Evolutionary conservation across 23 red algal species (phyloP), one percentile per base, ranked within the genome.

Genomic region (Agarophyton chilense): DNA sequence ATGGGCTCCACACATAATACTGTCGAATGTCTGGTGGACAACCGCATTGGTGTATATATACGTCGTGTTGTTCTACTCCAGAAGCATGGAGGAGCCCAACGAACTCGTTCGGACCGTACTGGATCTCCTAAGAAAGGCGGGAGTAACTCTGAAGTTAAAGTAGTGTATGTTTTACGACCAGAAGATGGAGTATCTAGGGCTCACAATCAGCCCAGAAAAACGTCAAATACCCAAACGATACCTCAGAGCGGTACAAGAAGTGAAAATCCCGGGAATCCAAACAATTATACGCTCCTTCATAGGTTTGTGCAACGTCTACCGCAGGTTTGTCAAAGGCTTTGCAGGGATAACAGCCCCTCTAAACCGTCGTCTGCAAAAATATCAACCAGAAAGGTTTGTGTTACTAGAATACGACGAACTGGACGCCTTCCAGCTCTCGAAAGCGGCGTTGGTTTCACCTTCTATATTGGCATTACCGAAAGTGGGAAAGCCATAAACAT

Each of bases 381-480:
- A 12, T 2, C 81, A 84, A 52, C 56, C 40, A 24, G 21, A 47
- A 19, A 14, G 25, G 1, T 71, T 71, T 18, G 58, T 18, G 14
- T 53, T n/a, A 8, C 26, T 88, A 63, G 67, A 43, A 5, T 42
- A 62, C 1, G 65, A 74, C 5, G 50, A 88, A 32, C 12, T 76
- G 16, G 51, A 88, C 35, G 21, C 84, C 21, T 88, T 77, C 34
- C 33, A 10, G 3, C 8, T 40, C 25, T 68, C 77, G 49, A 88
- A 77, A 70, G 47, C 56, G 10, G 52, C 66, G 11, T 54, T 88
- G 10, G 28, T 63, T 2, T 46, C 46, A 25, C 68, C 67, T 28
- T 68, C 68, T 3, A 56, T 78, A 28, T 29, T 88, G 57, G 81
- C 35, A 3, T 11, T 84, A n/a, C 81, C 58, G 21, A 67, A 53